Percentiles rank a stretch among this genome's conserved stretches.
Evolutionary conservation across 192 early-diverging fungal species (phyloP).

Genomic region (Podila epigama): DNA sequence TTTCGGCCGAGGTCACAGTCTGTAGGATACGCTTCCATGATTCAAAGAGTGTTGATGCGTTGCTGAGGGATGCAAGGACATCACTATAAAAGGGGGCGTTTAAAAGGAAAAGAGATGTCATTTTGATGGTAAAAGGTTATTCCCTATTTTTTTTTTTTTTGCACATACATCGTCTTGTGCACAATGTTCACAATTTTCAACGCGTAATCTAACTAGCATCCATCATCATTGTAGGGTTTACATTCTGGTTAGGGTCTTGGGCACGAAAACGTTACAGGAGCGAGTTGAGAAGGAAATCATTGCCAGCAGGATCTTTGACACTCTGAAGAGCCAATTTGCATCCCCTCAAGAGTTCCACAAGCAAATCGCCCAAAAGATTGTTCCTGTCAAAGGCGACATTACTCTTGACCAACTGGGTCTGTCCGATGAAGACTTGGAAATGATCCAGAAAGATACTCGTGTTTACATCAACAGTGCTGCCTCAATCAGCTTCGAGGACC

Average conservation of each 20-base stretch:
- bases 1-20: conserved; percentile 59
- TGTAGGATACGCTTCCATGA: conserved; percentile 63
- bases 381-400: conserved; percentile 52
- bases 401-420: conserved; percentile 44
- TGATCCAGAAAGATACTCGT: conserved; percentile 48
- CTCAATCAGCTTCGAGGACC: conserved; percentile 51
- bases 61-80: conserved; percentile 50
- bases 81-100: conserved; percentile 39
- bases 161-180: too few species aligned
- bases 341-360: conserved; percentile 38
- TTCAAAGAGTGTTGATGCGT: conserved; percentile 52
- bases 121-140: too few species aligned
- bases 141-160: too few species aligned
- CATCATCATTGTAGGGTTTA: conserved; percentile 12
- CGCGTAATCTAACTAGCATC: too few species aligned
- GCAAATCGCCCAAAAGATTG: conserved; percentile 45
- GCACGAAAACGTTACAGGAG: conserved; percentile 26
- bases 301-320: conserved; percentile 48
- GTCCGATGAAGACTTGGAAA: conserved; percentile 35
- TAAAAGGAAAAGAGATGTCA: background rate
- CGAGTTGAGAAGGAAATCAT: conserved; percentile 37
- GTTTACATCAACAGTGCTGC: conserved; percentile 58
- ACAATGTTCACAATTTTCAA: too few species aligned
- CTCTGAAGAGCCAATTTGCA: conserved; percentile 36
- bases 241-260: conserved; percentile 30